These are phyloP conservation scores for Fremontodendron californicum DNA, from an alignment of 345 rosid genomes.

Conservation along the genomic window DNA sequence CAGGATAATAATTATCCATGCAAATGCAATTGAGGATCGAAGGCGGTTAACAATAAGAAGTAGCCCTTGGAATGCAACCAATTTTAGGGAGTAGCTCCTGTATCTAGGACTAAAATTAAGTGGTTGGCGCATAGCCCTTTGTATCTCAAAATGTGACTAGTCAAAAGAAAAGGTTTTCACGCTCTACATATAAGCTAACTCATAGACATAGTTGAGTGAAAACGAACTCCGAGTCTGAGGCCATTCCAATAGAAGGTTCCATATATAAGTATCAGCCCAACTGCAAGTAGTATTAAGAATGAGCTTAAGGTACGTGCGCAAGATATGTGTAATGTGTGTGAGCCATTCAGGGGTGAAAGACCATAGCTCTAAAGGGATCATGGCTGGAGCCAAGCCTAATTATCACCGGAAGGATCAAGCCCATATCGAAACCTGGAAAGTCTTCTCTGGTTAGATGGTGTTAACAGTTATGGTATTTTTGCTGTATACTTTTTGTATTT, in stretches of 20 bases:
- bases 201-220: neutral
- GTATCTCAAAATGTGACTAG: neutral
- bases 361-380: neutral
- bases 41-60: neutral
- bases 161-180: neutral
- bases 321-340: neutral
- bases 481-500: too few relatives aligned
- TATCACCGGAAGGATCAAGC: neutral
- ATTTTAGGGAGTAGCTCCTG: too few relatives aligned
- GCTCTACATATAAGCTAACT: neutral
- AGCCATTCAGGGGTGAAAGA: neutral
- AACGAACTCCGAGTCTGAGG: neutral
- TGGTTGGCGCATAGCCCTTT: neutral
- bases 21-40: too few relatives aligned
- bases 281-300: neutral
- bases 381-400: neutral
- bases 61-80: neutral
- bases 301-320: neutral
- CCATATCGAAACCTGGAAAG: neutral
- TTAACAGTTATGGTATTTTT: too few relatives aligned
- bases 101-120: too few relatives aligned
- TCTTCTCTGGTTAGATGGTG: conserved; percentile 5
- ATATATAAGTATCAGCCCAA: neutral
- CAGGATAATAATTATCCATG: too few relatives aligned
- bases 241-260: neutral